Evolutionary conservation across 2,329 filamentous ascomycete genomes (phyloP).

Genomic region (Blastomyces silverae): DNA sequence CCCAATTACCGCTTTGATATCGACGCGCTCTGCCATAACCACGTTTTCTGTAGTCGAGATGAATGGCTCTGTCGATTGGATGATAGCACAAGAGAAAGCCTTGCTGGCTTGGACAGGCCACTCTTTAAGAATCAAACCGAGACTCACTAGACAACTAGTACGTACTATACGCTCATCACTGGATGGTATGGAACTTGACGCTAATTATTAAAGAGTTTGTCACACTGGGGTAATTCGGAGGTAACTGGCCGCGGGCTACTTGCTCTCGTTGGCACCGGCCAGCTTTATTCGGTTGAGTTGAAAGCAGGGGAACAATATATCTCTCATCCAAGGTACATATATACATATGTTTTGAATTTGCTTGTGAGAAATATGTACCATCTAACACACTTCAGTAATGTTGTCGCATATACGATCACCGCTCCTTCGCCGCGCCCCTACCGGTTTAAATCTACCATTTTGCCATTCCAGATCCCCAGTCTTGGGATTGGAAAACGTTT

Average conservation of each 20-base stretch:
- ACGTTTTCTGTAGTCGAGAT: slow-evolving; percentile 83
- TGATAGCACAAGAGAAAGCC: slow-evolving; percentile 77
- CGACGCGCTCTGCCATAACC: slow-evolving; percentile 76
- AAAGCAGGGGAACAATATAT: slow-evolving; percentile 82
- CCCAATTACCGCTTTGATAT: slow-evolving; percentile 80
- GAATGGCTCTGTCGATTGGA: slow-evolving; percentile 93
- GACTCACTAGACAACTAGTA: slow-evolving; percentile 65
- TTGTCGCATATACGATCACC: slow-evolving; percentile 80
- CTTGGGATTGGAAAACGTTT: slow-evolving; percentile 57
- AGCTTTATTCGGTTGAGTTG: slow-evolving; percentile 79
- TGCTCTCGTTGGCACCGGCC: slow-evolving; percentile 76
- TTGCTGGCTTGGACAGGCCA: slow-evolving; percentile 96
- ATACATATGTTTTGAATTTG: background rate
- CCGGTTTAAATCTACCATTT: slow-evolving; percentile 68
- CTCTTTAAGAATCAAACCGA: slow-evolving; percentile 67
- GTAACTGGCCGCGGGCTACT: slow-evolving; percentile 82
- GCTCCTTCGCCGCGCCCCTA: slow-evolving; percentile 71
- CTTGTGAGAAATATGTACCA: background rate
- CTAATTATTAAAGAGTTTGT: slow-evolving; percentile 53
- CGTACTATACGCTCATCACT: slow-evolving; percentile 17
- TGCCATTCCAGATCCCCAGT: slow-evolving; percentile 71
- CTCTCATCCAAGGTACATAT: slow-evolving; percentile 63
- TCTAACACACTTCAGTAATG: slow-evolving; percentile 52
- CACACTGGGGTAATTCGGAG: slow-evolving; percentile 86
- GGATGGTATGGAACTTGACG: slow-evolving; percentile 9